A percentile compares a stretch with the other conserved stretches of the same genome.
phyloP scores from a whole-genome alignment of 1,284 basidiomycete genomes.

The Trametes sp. region DNA sequence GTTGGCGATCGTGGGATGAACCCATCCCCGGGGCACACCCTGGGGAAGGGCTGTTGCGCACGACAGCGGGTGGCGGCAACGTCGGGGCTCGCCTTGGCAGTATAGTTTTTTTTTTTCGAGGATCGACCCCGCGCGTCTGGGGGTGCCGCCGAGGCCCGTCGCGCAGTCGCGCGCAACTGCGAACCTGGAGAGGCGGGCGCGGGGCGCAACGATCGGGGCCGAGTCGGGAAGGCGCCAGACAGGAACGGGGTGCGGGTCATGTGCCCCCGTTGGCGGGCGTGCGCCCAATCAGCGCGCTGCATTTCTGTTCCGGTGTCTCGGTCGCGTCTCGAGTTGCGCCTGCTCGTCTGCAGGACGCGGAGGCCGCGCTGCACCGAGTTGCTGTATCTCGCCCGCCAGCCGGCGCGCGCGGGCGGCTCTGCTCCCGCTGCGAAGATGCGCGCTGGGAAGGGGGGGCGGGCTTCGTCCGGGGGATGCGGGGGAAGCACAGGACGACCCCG shows the following conservation, averaged over 20 bases:
- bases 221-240: constrained; percentile 15
- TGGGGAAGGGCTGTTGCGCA: neutral
- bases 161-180: neutral
- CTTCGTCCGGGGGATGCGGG: constrained; percentile 13
- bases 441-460: neutral
- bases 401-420: neutral
- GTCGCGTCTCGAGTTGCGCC: neutral
- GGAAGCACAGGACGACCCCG: constrained; percentile 3
- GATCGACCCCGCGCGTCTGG: neutral
- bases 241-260: constrained; percentile 15
- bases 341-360: neutral
- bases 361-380: neutral
- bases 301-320: constrained; percentile 12
- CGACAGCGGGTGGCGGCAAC: constrained; percentile 11
- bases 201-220: constrained; percentile 11
- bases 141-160: neutral
- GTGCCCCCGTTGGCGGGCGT: neutral
- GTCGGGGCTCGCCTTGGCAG: constrained; percentile 5
- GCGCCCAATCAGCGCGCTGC: constrained; percentile 12
- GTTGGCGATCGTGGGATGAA: constrained; percentile 14
- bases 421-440: no score
- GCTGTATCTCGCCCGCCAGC: neutral
- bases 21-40: neutral
- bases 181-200: constrained; percentile 8
- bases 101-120: constrained; percentile 1